A percentile compares a stretch with the other conserved stretches of the same genome.
These are phyloP conservation scores for Abrus pulchellus DNA, from an alignment of 306 rosid species.

Conservation along the genomic window DNA sequence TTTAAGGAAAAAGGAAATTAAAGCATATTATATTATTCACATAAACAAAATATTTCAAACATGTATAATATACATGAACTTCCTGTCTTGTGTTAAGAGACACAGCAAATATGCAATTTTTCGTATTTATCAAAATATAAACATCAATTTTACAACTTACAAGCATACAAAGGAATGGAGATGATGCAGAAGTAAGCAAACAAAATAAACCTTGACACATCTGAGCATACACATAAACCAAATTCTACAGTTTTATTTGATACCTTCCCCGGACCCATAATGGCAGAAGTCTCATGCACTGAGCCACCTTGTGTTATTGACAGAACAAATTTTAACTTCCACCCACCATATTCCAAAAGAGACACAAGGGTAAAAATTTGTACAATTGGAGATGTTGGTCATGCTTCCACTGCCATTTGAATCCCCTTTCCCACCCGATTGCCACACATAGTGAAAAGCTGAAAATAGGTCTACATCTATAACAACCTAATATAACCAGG, in stretches of 20 bases:
- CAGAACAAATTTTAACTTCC: not conserved
- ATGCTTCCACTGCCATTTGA: not conserved
- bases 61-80: not conserved
- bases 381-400: not conserved
- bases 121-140: conserved; percentile 4
- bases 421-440: not conserved
- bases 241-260: conserved; percentile 6
- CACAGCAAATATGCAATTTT: not conserved
- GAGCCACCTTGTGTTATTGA: not conserved
- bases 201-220: conserved; percentile 13
- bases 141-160: conserved; percentile 19
- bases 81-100: not conserved
- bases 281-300: not conserved
- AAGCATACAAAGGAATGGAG: conserved; percentile 1
- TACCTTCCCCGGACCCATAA: not conserved
- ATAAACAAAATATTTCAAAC: conserved; percentile 18
- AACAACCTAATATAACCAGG: not conserved
- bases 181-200: not conserved
- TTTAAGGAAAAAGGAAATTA: not conserved
- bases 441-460: not conserved
- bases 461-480: not conserved
- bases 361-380: not conserved
- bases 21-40: not conserved
- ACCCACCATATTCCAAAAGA: not conserved
- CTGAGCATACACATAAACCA: not conserved